Evolutionary conservation across 2,329 filamentous ascomycete genomes (phyloP), one percentile per base, ranked within the genome.

Genomic region (Microdochium paspali): DNA sequence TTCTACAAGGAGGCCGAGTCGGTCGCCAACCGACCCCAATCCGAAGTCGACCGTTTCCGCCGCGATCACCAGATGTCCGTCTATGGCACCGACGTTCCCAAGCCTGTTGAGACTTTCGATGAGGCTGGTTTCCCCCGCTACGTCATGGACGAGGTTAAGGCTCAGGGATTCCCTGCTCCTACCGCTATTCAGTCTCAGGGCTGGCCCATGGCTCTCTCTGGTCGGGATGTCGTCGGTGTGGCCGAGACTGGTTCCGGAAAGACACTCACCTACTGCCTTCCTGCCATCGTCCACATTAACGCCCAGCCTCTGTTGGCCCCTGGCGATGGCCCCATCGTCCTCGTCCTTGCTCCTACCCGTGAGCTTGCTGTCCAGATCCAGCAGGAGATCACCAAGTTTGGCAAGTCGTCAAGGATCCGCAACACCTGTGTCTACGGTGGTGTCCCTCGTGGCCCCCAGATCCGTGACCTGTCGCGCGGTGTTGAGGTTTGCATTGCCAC

Each of bases 401-500:
- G 93, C 62, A 93, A 93, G 69, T 97, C 93, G 7, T 97, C 93
- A 40, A 87, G 91, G 61, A 97, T 98, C 61, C 86, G 93, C 68
- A 97, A 97, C 74, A 97, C 93, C 32, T 98, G 93, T 67, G 91
- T 98, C 51, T 98, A 98, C 70, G 93, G 93, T 69, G 93, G 93
- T 84, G 93, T 98, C 35, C 93, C 93, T 61, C 96, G 95, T 77
- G 93, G 93, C 49, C 87, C 87, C 54, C 93, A 98, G 69, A 97
- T 97, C 56, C 87, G 93, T 55, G 93, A 98, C 61, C 84, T 98
- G 47, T 82, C 87, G 57, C 85, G 91, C 58, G 93, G 93, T 71
- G 93, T 97, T 46, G 93, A 98, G 74, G 93, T 98, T 56, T 95
- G 89, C 77, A 98, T 98, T 69, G 93, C 93, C 55, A 98, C 93